Evolutionary conservation across 2,329 filamentous ascomycete species (phyloP).

Genomic region (Colletotrichum liaoningense): DNA sequence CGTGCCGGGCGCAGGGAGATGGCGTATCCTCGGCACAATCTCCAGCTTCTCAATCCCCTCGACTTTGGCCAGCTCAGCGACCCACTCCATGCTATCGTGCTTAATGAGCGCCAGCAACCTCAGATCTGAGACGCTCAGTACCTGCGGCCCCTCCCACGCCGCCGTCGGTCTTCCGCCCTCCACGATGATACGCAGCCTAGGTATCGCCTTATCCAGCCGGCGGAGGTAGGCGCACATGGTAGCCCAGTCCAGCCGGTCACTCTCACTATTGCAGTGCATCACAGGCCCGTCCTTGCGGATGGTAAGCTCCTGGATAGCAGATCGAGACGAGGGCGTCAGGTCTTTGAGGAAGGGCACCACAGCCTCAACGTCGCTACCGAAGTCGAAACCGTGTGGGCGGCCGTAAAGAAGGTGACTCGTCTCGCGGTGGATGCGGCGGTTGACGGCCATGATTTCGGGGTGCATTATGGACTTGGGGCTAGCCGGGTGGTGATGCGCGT

Average conservation of each 20-base stretch:
- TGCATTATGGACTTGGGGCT: constrained; percentile 53
- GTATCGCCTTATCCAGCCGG: constrained; percentile 52
- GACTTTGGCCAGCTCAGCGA: constrained; percentile 63
- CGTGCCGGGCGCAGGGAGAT: constrained; percentile 63
- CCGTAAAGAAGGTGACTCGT: constrained; percentile 67
- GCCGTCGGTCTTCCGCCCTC: constrained; percentile 65
- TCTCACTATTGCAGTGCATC: constrained; percentile 60
- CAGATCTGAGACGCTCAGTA: constrained; percentile 59
- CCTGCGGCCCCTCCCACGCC: constrained; percentile 61
- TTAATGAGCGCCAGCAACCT: constrained; percentile 55
- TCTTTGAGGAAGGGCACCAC: constrained; percentile 70
- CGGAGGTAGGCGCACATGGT: constrained; percentile 58
- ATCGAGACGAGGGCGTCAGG: constrained; percentile 60
- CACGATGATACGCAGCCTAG: constrained; percentile 61
- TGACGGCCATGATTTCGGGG: constrained; percentile 58
- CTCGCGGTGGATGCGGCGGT: constrained; percentile 63
- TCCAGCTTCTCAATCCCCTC: constrained; percentile 61
- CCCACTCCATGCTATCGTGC: constrained; percentile 68
- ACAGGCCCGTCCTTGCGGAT: constrained; percentile 65
- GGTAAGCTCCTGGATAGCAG: constrained; percentile 60
- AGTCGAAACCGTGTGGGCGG: constrained; percentile 66
- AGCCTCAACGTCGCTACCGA: constrained; percentile 69
- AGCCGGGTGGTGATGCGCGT: constrained; percentile 51
- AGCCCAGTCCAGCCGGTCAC: constrained; percentile 58
- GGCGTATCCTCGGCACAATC: constrained; percentile 64